A percentile compares a stretch with the other conserved stretches of the same genome.
phyloP scores from a whole-genome alignment of 2,329 filamentous ascomycete genomes.

The Aureobasidium sp. region DNA sequence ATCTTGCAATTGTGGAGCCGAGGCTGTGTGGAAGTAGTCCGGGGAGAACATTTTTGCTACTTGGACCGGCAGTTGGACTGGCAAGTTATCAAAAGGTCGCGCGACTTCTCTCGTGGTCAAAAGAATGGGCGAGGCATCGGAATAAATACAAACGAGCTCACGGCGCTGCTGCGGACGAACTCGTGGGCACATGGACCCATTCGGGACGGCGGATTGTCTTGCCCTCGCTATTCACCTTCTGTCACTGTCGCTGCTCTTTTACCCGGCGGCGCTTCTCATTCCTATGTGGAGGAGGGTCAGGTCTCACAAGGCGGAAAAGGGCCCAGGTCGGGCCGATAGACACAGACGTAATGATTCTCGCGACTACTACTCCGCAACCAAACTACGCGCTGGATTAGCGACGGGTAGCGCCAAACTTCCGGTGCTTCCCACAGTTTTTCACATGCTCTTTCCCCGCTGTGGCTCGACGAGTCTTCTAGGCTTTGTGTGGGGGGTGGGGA shows the following conservation, averaged over 20 bases:
- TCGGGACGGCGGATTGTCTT: background rate
- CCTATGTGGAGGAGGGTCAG: background rate
- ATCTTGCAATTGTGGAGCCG: background rate
- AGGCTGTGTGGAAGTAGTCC: slow-evolving; percentile 9
- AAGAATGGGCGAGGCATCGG: background rate
- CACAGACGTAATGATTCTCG: slow-evolving; percentile 9
- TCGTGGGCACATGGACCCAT: background rate
- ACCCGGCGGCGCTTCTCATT: slow-evolving; percentile 5
- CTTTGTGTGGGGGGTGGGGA: slow-evolving; percentile 1
- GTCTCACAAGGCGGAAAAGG: slow-evolving; percentile 3
- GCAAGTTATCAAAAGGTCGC: background rate
- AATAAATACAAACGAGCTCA: slow-evolving; percentile 13
- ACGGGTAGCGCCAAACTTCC: slow-evolving; percentile 7
- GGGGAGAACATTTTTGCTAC: slow-evolving; percentile 3
- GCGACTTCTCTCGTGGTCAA: background rate
- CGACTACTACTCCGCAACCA: background rate
- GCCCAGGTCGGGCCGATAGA: slow-evolving; percentile 8
- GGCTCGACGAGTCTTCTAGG: background rate
- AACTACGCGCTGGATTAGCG: background rate
- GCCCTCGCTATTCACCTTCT: background rate
- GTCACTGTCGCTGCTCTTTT: background rate
- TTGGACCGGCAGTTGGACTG: background rate
- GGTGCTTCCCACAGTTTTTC: background rate
- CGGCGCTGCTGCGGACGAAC: slow-evolving; percentile 15
- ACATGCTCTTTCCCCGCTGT: slow-evolving; percentile 3